These are phyloP conservation scores for Phenoliferia sp. DNA, from an alignment of 1,284 basidiomycete genomes.

Conservation along the genomic window DNA sequence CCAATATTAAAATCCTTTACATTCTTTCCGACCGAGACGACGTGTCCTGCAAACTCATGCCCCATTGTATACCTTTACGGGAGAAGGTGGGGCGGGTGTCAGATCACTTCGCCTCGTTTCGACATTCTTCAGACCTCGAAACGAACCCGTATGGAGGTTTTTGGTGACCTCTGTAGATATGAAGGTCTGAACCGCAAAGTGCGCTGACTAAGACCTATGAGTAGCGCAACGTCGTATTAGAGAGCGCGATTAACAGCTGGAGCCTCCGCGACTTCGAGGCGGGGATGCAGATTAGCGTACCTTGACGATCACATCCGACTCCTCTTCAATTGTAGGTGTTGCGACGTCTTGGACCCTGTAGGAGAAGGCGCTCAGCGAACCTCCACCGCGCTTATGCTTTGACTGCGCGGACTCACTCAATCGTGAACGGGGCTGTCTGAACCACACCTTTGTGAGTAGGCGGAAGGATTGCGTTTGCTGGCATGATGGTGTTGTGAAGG, in stretches of 20 bases:
- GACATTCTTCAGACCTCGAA: not conserved
- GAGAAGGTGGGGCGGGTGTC: too few species aligned
- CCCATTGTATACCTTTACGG: not conserved
- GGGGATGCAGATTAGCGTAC: too few species aligned
- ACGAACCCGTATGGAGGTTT: not conserved
- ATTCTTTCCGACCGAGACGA: not conserved
- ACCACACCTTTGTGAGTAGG: not conserved
- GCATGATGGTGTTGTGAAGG: not conserved
- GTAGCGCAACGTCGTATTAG: not conserved
- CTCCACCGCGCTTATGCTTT: too few species aligned
- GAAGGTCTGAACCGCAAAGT: not conserved
- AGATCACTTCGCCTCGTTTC: too few species aligned
- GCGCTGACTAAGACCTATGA: not conserved
- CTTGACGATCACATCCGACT: not conserved
- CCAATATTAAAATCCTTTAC: constrained; percentile 1
- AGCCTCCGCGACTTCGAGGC: not conserved
- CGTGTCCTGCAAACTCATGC: not conserved
- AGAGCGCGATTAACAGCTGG: not conserved
- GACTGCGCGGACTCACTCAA: not conserved
- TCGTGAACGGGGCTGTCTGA: not conserved
- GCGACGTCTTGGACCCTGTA: not conserved
- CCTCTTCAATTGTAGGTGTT: not conserved
- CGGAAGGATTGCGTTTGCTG: not conserved
- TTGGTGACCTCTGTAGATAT: constrained; percentile 1
- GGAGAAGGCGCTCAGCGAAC: too few species aligned